Evolutionary conservation across 208 protist genomes (phyloP).

Genomic region (Leishmania lainsoni): DNA sequence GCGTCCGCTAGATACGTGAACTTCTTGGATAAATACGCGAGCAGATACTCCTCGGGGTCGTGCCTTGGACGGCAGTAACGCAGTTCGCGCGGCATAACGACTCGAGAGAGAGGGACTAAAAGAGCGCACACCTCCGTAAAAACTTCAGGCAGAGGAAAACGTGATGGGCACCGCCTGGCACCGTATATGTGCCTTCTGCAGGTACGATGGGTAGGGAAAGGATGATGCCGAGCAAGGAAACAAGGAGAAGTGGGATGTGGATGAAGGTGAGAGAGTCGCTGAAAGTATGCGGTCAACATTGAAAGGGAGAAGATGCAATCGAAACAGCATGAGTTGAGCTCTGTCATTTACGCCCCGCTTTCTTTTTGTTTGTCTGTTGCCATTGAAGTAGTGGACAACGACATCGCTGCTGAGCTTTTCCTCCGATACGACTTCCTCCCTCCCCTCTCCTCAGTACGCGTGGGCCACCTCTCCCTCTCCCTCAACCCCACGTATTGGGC

Average conservation of each 20-base stretch:
- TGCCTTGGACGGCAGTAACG: conserved; percentile 68
- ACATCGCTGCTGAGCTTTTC: background rate
- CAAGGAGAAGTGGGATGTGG: background rate
- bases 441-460: background rate
- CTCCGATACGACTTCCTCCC: background rate
- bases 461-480: background rate
- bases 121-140: background rate
- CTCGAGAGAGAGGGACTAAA: background rate
- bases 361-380: background rate
- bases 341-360: background rate
- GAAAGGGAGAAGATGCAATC: background rate
- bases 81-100: conserved; percentile 51
- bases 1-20: conserved; percentile 63
- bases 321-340: background rate
- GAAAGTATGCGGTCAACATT: background rate
- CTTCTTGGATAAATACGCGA: conserved; percentile 45
- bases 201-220: background rate
- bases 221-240: background rate
- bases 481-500: background rate
- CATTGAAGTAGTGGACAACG: background rate
- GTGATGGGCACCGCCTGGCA: background rate
- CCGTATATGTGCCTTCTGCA: background rate
- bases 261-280: background rate
- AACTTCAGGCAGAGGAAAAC: background rate
- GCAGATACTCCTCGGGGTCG: conserved; percentile 45